Base-by-base conservation (phyloP, 768 basidiomycete species). In the Auriscalpium orientale region DNA sequence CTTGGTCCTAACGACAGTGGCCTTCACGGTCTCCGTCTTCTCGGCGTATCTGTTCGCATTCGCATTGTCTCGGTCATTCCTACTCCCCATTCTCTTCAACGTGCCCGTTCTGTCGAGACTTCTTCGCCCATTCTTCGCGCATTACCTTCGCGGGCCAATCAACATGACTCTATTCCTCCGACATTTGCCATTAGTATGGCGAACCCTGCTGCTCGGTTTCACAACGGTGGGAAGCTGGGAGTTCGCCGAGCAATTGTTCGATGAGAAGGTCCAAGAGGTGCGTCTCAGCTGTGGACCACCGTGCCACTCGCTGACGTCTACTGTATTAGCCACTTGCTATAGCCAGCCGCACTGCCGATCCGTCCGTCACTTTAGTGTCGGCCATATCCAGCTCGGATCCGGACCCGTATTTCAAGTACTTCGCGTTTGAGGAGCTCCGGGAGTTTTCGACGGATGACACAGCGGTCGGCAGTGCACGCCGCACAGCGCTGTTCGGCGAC, bases 381-480 rank as follows among this genome's bases (percentile, higher is more conserved):
- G 90, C 88, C 10, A 72, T 82, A 45, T 76, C 81, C 1, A 85
- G 84, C 16, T 58, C 68, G 4, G 77, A 82, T 53, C 54, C 58
- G 16, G 77, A 82, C 52, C 54, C 58, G 15, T 73, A 67, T 28
- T 85, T 81, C 68, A 78, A 79, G 44, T 79, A 84, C 65, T 81
- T 85, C 58, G 87, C 89, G 0, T 88, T 82, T 62, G 70, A 76
- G 0, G 89, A 91, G 58, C 74, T 92, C 43, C 68, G 68, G 10
- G 71, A 73, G 4, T 63, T 88, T 11, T 76, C 84, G 0, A 66
- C 69, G n/a, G 77, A 77, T 20, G 67, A 68, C 6, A 72, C 75
- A 4, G 47, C 76, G 3, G 61, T 71, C 1, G 76, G 76, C 0
- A 65, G 70, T 11, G 65, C 76, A 0, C 76, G 75, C 36, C 76